Conservation (phyloP, 2,329 filamentous ascomycete genomes). For the Curvularia verruculosa region DNA sequence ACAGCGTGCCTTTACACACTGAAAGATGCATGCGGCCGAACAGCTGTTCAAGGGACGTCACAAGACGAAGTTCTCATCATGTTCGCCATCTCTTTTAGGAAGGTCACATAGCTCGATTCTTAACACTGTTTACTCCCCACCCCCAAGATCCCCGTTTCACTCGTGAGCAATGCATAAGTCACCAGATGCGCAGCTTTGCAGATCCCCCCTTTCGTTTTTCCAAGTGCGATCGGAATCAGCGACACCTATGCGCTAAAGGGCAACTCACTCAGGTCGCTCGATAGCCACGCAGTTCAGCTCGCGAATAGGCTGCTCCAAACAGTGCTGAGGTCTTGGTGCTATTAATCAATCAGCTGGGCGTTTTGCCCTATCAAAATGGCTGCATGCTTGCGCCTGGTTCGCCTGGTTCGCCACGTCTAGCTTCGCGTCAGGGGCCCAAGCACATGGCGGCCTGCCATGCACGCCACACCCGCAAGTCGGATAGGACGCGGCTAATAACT, state of each 20-base stretch:
- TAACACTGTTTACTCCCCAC: neutral
- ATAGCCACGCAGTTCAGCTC: neutral
- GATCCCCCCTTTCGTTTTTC: neutral
- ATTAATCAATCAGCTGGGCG: slow-evolving; percentile 14
- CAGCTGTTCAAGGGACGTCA: neutral
- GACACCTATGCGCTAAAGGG: neutral
- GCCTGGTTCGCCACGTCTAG: slow-evolving; percentile 15
- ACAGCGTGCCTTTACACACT: neutral
- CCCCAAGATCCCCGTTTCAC: neutral
- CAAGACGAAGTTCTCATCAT: neutral
- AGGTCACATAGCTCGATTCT: slow-evolving; percentile 1
- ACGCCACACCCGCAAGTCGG: slow-evolving; percentile 17
- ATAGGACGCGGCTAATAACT: slow-evolving; percentile 6
- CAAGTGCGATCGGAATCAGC: neutral
- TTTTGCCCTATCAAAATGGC: slow-evolving; percentile 18
- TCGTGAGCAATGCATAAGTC: neutral
- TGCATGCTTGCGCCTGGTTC: slow-evolving; percentile 13
- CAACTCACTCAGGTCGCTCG: neutral
- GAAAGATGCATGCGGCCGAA: neutral
- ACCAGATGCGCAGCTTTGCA: neutral
- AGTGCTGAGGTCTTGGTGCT: slow-evolving; percentile 1
- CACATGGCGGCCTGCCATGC: slow-evolving; percentile 18
- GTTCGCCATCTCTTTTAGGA: neutral
- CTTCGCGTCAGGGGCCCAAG: slow-evolving; percentile 13
- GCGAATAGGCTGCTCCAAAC: neutral